These are phyloP conservation scores for Myriosclerotinia duriaeana DNA, from an alignment of 2,329 filamentous ascomycete species.

Conservation along the genomic window DNA sequence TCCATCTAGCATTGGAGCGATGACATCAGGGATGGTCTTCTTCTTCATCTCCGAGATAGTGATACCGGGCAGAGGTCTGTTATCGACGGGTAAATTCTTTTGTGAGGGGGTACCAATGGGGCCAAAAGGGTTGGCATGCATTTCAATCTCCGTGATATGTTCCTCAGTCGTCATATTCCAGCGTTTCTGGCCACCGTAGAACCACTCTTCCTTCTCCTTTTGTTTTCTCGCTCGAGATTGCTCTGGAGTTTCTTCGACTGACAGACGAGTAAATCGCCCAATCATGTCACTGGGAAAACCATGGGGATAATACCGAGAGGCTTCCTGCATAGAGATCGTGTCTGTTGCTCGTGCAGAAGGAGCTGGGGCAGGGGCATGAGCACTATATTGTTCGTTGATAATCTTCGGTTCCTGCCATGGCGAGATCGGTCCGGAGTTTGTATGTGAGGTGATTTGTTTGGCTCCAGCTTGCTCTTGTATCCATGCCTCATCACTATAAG, in stretches of 20 bases:
- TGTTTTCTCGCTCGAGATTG: slow-evolving; percentile 24
- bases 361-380: background rate
- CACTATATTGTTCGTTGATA: slow-evolving; percentile 8
- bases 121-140: slow-evolving; percentile 26
- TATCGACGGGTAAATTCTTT: slow-evolving; percentile 23
- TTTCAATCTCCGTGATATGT: slow-evolving; percentile 31
- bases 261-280: slow-evolving; percentile 29
- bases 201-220: slow-evolving; percentile 34
- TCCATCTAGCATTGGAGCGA: slow-evolving; percentile 34
- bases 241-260: slow-evolving; percentile 15
- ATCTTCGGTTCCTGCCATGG: slow-evolving; percentile 22
- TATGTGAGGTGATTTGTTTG: background rate
- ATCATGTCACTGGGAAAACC: slow-evolving; percentile 35
- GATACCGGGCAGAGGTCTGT: slow-evolving; percentile 24
- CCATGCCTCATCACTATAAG: slow-evolving; percentile 24
- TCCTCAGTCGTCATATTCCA: slow-evolving; percentile 35
- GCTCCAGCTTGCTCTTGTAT: background rate
- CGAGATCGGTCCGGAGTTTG: background rate
- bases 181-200: slow-evolving; percentile 37
- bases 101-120: slow-evolving; percentile 31
- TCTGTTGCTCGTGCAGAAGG: slow-evolving; percentile 26
- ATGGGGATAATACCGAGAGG: slow-evolving; percentile 37
- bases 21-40: slow-evolving; percentile 31
- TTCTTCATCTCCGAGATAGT: slow-evolving; percentile 33
- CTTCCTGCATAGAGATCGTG: slow-evolving; percentile 32